A percentile compares a stretch with the other conserved stretches of the same genome.
Conservation (phyloP, 352 stramenopile genomes). For the Halophytophthora batemanensis region DNA sequence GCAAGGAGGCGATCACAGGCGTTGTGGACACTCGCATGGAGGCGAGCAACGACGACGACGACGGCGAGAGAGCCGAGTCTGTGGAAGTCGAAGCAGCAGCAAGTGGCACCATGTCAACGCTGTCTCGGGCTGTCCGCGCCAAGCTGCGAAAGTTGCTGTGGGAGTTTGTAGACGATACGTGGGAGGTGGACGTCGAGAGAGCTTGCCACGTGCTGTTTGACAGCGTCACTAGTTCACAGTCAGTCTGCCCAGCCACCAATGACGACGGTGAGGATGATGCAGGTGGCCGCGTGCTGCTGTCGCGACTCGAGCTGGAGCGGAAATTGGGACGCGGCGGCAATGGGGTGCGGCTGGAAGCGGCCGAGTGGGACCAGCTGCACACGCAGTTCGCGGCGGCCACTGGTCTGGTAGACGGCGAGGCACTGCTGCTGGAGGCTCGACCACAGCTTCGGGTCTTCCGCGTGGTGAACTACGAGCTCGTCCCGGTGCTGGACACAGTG, state of each 20-base stretch:
- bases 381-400: constrained; percentile 31
- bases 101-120: not conserved
- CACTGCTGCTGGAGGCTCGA: constrained; percentile 28
- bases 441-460: constrained; percentile 34
- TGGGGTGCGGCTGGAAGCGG: constrained; percentile 23
- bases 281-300: constrained; percentile 24
- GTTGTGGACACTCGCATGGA: constrained; percentile 21
- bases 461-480: constrained; percentile 48
- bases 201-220: constrained; percentile 15
- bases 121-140: constrained; percentile 23
- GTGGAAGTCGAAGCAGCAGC: not conserved
- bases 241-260: no score
- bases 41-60: not conserved
- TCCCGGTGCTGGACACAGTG: constrained; percentile 47
- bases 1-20: constrained; percentile 40
- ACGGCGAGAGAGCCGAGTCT: not conserved
- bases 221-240: not conserved
- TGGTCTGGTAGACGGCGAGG: constrained; percentile 39
- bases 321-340: constrained; percentile 26
- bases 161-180: constrained; percentile 42
- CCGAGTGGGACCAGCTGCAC: constrained; percentile 51
- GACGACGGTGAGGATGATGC: constrained; percentile 8
- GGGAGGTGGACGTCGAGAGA: constrained; percentile 35
- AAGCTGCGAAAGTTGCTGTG: constrained; percentile 51
- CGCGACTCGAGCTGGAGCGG: constrained; percentile 36